Conservation (phyloP, 305 asterid species). For the Fraxinus sp. region DNA sequence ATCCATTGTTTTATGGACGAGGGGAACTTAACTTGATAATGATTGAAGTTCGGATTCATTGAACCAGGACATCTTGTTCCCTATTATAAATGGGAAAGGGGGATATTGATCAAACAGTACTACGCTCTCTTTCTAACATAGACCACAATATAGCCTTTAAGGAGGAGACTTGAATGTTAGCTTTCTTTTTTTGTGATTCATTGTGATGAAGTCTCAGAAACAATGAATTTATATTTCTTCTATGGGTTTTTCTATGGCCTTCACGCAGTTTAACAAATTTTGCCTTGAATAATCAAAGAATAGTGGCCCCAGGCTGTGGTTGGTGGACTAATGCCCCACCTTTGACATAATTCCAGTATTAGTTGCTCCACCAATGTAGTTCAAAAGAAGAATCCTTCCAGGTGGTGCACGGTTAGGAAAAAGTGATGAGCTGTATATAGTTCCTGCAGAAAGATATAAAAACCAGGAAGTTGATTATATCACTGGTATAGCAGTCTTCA, state of each 20-base stretch:
- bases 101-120: background rate
- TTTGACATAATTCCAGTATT: constrained; percentile 75
- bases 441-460: constrained; percentile 56
- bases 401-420: constrained; percentile 95
- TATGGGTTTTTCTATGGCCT: background rate
- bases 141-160: background rate
- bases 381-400: constrained; percentile 83
- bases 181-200: background rate
- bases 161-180: background rate
- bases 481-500: background rate
- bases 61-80: background rate
- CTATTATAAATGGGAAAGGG: background rate
- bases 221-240: constrained; percentile 6
- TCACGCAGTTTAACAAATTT: background rate
- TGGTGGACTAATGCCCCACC: constrained; percentile 43
- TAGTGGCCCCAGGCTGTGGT: constrained; percentile 4
- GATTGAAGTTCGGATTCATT: background rate
- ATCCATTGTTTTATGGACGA: background rate
- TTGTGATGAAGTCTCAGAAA: background rate
- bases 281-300: constrained; percentile 11
- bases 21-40: background rate
- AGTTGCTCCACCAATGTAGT: constrained; percentile 93
- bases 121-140: background rate
- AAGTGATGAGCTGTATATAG: constrained; percentile 93
- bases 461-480: constrained; percentile 17